phyloP scores from a whole-genome alignment of 139 green algal species.

The Chlorella vulgaris region DNA sequence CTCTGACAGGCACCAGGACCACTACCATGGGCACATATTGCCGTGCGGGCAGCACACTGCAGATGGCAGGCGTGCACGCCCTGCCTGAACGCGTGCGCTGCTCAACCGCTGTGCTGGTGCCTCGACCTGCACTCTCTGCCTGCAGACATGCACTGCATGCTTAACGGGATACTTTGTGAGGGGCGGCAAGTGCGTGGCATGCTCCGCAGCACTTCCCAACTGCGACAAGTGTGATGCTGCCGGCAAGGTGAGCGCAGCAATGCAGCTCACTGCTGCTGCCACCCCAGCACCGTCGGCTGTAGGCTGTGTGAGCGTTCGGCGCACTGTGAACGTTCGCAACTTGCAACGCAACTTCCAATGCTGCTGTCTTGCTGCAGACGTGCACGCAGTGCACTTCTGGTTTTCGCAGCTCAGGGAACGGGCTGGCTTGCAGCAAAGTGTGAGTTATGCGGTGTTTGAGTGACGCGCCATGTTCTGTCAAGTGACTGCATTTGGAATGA shows the following conservation, averaged over 20 bases:
- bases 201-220: background rate
- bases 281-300: too few relatives aligned
- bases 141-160: background rate
- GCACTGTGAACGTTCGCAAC: too few relatives aligned
- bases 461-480: too few relatives aligned
- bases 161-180: background rate
- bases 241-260: background rate
- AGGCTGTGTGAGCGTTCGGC: too few relatives aligned
- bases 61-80: background rate
- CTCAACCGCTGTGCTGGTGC: background rate
- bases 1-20: too few relatives aligned
- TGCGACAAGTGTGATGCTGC: background rate
- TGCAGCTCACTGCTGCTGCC: too few relatives aligned
- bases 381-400: background rate
- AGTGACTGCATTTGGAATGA: background rate
- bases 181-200: background rate
- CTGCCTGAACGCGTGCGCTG: background rate
- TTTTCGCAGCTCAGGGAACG: background rate
- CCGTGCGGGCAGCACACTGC: too few relatives aligned
- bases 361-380: too few relatives aligned
- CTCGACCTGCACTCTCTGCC: background rate
- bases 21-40: too few relatives aligned
- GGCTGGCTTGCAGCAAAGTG: background rate
- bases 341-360: too few relatives aligned
- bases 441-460: too few relatives aligned